Evolutionary conservation across 306 rosid genomes (phyloP).

Genomic region (Carpinus viminea): DNA sequence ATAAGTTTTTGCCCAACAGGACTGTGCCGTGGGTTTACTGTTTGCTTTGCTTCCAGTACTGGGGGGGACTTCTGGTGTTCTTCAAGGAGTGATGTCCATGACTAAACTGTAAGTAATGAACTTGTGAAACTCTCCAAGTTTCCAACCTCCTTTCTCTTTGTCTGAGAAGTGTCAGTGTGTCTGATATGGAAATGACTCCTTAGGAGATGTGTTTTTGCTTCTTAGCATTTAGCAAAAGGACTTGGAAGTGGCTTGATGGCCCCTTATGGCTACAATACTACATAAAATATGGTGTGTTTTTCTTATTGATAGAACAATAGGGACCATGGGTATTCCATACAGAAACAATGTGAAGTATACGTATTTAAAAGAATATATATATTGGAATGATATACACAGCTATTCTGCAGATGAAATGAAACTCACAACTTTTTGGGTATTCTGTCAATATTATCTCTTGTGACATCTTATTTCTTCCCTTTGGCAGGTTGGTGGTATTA

Average conservation of each 20-base stretch:
- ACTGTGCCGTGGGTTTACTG: slow-evolving; percentile 53
- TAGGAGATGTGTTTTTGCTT: background rate
- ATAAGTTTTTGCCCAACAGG: slow-evolving; percentile 42
- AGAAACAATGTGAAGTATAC: background rate
- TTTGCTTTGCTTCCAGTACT: slow-evolving; percentile 87
- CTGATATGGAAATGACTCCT: background rate
- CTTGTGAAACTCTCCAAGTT: background rate
- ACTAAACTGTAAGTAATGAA: slow-evolving; percentile 72
- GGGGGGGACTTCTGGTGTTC: slow-evolving; percentile 93
- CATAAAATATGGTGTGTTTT: background rate
- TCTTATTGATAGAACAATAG: background rate
- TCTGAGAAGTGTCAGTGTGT: background rate
- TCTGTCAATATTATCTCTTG: background rate
- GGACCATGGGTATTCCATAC: background rate
- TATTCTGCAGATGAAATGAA: background rate
- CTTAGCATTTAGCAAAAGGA: background rate
- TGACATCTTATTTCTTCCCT: background rate
- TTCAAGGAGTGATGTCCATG: slow-evolving; percentile 95
- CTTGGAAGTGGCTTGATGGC: background rate
- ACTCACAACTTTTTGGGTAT: background rate
- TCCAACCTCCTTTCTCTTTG: background rate
- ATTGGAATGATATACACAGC: background rate
- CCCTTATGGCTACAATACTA: background rate
- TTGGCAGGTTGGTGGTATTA: slow-evolving; percentile 71
- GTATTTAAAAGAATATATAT: background rate